A percentile compares a stretch with the other conserved stretches of the same genome.
Conservation (phyloP, 495 filamentous ascomycete species). For the Trichoderma reesei region DNA sequence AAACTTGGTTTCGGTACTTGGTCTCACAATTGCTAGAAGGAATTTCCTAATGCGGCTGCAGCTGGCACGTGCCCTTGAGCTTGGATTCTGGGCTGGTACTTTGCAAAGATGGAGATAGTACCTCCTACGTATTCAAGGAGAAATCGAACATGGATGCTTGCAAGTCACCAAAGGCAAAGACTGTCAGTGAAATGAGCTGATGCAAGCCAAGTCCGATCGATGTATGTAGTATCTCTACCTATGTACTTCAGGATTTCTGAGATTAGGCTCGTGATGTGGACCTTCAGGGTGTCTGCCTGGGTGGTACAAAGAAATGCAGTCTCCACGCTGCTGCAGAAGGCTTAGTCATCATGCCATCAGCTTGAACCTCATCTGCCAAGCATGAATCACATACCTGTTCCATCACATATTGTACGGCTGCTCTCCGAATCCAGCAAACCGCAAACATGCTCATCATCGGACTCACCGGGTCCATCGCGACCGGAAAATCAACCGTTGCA, state of each 20-base stretch:
- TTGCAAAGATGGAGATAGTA: background rate
- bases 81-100: background rate
- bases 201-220: no score
- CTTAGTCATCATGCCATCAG: background rate
- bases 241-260: no score
- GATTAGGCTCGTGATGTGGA: background rate
- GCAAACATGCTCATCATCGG: constrained; percentile 82
- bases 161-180: no score
- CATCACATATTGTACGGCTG: no score
- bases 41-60: background rate
- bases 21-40: background rate
- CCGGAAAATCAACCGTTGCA: constrained; percentile 95
- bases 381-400: no score
- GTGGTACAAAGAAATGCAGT: background rate
- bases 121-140: no score
- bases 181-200: no score
- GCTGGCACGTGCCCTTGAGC: constrained; percentile 1
- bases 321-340: background rate
- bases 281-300: background rate
- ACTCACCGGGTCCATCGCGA: constrained; percentile 94
- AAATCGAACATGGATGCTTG: no score
- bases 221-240: no score
- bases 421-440: background rate
- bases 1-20: background rate
- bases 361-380: background rate